Conservation (phyloP, 805 yeast species). For the Dipodascopsis tothii region DNA sequence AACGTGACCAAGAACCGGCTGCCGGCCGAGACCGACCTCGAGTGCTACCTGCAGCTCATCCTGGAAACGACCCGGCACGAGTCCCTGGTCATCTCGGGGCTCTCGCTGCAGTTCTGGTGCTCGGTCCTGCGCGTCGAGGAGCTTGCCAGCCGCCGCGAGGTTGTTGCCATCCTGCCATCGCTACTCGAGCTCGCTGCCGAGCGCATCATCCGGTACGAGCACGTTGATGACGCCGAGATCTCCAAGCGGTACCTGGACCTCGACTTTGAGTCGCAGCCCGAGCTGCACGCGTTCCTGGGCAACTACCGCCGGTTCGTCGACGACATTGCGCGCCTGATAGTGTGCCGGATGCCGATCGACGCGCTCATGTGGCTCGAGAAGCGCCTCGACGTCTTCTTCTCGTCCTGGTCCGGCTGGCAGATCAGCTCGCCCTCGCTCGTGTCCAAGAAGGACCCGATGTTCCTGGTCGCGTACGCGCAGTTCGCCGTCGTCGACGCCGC, state of each 20-base stretch:
- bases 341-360: slow-evolving; percentile 77
- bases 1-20: slow-evolving; percentile 40
- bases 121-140: slow-evolving; percentile 77
- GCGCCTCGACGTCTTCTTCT: slow-evolving; percentile 62
- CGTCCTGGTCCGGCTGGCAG: slow-evolving; percentile 38
- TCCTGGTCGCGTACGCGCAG: slow-evolving; percentile 69
- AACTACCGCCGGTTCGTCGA: slow-evolving; percentile 79
- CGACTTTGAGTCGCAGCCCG: slow-evolving; percentile 85
- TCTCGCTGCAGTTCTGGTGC: slow-evolving; percentile 92
- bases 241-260: slow-evolving; percentile 63
- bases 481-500: slow-evolving; percentile 82
- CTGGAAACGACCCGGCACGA: slow-evolving; percentile 75
- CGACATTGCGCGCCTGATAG: slow-evolving; percentile 80
- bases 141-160: slow-evolving; percentile 35
- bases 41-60: slow-evolving; percentile 64
- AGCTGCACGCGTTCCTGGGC: slow-evolving; percentile 63
- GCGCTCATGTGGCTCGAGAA: slow-evolving; percentile 76
- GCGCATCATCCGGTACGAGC: slow-evolving; percentile 65
- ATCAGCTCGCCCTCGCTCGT: slow-evolving; percentile 6
- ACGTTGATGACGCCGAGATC: slow-evolving; percentile 50
- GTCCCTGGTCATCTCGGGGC: slow-evolving; percentile 80
- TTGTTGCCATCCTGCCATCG: slow-evolving; percentile 52
- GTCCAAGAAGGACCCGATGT: slow-evolving; percentile 47
- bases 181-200: slow-evolving; percentile 70
- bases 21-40: slow-evolving; percentile 53